Base-by-base conservation (phyloP, 805 yeast genomes). In the Candida schatavii region DNA sequence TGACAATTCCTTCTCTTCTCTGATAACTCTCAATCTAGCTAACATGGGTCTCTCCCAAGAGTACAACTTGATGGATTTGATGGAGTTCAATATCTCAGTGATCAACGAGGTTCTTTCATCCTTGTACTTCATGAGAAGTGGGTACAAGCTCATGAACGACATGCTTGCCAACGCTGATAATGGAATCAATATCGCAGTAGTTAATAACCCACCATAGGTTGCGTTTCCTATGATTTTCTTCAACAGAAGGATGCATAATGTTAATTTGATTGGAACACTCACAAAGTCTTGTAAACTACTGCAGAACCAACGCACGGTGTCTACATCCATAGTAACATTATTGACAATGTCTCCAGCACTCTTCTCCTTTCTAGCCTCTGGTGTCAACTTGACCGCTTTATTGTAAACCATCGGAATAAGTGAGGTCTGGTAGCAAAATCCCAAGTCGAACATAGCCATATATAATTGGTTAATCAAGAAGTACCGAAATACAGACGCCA, bases 41-140 rank as follows among this genome's bases (percentile, higher is more conserved):
- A 59, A 45, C 60, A 60, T 57, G 4, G 64, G 65, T 25, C 47
- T 46, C 39, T 61, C 66, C 66, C 66, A 61, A 2, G 64, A 54
- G 46, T 60, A 61, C 19, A 61, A 49, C 46, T 61, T 61, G 53
- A 61, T 49, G 25, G 59, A 53, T 43, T 60, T 61, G 37, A 61
- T 52, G 15, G 62, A 46, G 35, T 47, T 47, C 38, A 61, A 54
- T 31, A 61, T 55, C 39, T 61, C 66, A 27, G 54, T 55, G 33
- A 55, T 59, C 37, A 59, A 49, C 5, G 54, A 46, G 13, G 60
- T 53, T 41, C 66, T 46, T 30, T 52, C 52, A 29, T 61, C 66
- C 46, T 55, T 61, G 41, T 46, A 46, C 39, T 51, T 48, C 62
- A 60, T 52, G 44, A 48, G 50, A 10, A 37, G 41, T 32, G 48